Evolutionary conservation across 2,329 filamentous ascomycete species (phyloP).

Genomic region (Dactylellina cionopaga): DNA sequence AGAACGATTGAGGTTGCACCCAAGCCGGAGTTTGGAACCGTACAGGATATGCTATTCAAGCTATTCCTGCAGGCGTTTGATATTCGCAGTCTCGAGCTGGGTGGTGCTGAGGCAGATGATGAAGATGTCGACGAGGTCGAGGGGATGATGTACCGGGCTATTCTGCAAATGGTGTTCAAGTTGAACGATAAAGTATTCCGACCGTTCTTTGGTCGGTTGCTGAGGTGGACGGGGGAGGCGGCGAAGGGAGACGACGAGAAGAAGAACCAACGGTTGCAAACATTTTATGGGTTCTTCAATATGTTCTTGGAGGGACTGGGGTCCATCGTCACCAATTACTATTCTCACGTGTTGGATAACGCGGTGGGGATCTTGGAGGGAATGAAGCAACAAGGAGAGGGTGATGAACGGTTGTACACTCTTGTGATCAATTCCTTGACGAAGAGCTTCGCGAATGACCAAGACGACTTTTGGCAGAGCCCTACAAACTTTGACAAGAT

Average conservation of each 20-base stretch:
- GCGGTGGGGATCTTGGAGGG: constrained; percentile 64
- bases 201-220: constrained; percentile 85
- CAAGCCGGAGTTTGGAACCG: constrained; percentile 81
- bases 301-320: constrained; percentile 86
- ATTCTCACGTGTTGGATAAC: constrained; percentile 82
- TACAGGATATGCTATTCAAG: constrained; percentile 74
- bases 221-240: constrained; percentile 74
- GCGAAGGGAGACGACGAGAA: constrained; percentile 34
- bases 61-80: constrained; percentile 72
- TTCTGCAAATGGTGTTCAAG: constrained; percentile 93
- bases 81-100: constrained; percentile 69
- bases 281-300: constrained; percentile 80
- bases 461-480: constrained; percentile 95
- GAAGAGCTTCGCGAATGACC: constrained; percentile 84
- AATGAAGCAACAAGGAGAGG: constrained; percentile 56
- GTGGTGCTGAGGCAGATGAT: constrained; percentile 59
- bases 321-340: constrained; percentile 93
- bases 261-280: constrained; percentile 71
- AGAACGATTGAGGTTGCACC: constrained; percentile 77
- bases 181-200: constrained; percentile 93
- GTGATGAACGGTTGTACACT: constrained; percentile 72
- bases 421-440: constrained; percentile 76
- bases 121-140: constrained; percentile 71
- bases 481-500: constrained; percentile 84
- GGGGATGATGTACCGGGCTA: constrained; percentile 72